These are phyloP conservation scores for Gynandropsis gynandra DNA, from an alignment of 345 rosid genomes.

Conservation along the genomic window DNA sequence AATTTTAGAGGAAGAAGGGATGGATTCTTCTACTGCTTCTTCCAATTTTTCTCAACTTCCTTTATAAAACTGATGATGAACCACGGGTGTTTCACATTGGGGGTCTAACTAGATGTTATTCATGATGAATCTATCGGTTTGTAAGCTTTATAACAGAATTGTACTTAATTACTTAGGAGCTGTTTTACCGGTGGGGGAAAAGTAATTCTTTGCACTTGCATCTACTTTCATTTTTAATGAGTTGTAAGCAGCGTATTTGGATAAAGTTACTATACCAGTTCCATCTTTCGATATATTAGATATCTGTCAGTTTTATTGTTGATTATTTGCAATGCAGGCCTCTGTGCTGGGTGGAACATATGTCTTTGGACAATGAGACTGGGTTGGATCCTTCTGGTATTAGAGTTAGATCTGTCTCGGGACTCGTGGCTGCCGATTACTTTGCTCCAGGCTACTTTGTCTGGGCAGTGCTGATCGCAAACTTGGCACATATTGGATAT, in stretches of 20 bases:
- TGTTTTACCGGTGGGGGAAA: not conserved
- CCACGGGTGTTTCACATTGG: not conserved
- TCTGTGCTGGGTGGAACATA: constrained; percentile 92
- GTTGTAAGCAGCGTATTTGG: constrained; percentile 1
- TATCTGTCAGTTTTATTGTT: constrained; percentile 12
- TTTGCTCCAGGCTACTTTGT: constrained; percentile 94
- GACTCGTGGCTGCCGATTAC: constrained; percentile 98
- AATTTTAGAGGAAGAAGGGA: too few relatives aligned
- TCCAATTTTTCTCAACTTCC: constrained; percentile 2
- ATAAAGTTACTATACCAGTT: not conserved
- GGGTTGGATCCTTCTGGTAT: constrained; percentile 88
- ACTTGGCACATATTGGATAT: constrained; percentile 87
- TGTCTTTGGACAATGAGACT: constrained; percentile 91
- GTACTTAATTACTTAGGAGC: not conserved
- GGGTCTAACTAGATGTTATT: not conserved
- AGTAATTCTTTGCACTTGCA: not conserved
- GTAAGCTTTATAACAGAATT: not conserved
- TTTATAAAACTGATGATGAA: constrained; percentile 1
- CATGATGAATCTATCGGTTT: not conserved
- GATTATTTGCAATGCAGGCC: constrained; percentile 46
- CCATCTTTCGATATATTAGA: constrained; percentile 7
- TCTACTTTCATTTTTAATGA: constrained; percentile 9
- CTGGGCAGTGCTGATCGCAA: constrained; percentile 96
- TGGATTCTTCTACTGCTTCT: too few relatives aligned
- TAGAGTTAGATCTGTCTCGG: constrained; percentile 74